Evolutionary conservation across 345 rosid genomes (phyloP), one percentile per base, ranked within the genome.

Genomic region (Barbarea vulgaris): DNA sequence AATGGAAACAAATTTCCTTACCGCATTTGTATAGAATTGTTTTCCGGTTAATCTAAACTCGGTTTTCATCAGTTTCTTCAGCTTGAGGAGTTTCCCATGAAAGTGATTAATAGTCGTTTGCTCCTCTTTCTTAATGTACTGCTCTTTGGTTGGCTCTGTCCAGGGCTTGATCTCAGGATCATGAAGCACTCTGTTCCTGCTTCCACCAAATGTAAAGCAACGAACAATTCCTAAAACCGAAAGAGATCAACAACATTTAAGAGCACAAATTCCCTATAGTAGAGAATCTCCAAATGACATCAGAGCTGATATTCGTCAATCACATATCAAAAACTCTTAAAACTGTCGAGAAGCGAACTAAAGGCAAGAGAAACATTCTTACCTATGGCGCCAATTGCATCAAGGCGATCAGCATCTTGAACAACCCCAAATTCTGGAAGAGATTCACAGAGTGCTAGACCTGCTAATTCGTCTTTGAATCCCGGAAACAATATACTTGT

Each of bases 371-470:
- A 60, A n/a, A 36, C 33, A 74, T 48, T 48, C 57, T 75, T 78
- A 93, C 96, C 98, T 71, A 89, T 77, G 68, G 93, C 97, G 30
- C 97, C 97, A 75, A 93, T 87, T 25, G 97, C 96, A 80, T 93
- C 98, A 75, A 91, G 96, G 51, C 93, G 91, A 70, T 91, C 97
- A 53, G 96, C 97, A 87, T 93, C 98, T 83, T 91, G 96, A 70
- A 89, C 96, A 14, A 93, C 87, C 64, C 96, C 87, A 72, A 89
- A 91, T 66, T 93, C 93, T 17, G 80, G 89, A 72, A 81, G 76
- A 55, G 81, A 55, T 75, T 83, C 82, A 55, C 73, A 61, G 22
- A 63, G 84, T 37, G 67, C 68, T 56, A 31, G 31, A 25, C 87
- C 94, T 21, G 81, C 74, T 69, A 91, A 77, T 77, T 89, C 93